A percentile compares a stretch with the other conserved stretches of the same genome.
Conservation (phyloP, 306 rosid genomes). For the Dalbergia cochinchinensis region DNA sequence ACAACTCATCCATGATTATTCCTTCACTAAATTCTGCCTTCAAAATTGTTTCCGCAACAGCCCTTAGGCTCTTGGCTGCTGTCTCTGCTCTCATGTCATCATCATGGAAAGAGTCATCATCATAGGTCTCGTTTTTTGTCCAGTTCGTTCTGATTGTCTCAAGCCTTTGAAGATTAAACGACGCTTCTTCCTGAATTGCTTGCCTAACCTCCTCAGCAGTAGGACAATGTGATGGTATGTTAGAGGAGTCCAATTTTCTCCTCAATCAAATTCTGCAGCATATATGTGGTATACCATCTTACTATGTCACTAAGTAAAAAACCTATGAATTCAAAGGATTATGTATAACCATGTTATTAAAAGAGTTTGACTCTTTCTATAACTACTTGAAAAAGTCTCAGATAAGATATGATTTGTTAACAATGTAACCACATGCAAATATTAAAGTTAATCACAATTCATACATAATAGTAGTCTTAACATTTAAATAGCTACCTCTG, state of each 20-base stretch:
- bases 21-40: constrained; percentile 44
- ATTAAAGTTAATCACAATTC: no score
- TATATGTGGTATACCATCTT: no score
- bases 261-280: background rate
- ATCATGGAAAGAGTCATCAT: constrained; percentile 4
- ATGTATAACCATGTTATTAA: no score
- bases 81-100: constrained; percentile 20
- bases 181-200: background rate
- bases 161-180: background rate
- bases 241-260: background rate
- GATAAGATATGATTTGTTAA: no score
- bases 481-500: constrained; percentile 47
- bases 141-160: constrained; percentile 18
- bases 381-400: no score
- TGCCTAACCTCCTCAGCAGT: background rate
- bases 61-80: constrained; percentile 46
- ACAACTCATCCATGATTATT: constrained; percentile 53
- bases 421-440: no score
- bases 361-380: no score
- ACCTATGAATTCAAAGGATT: no score
- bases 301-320: no score
- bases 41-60: constrained; percentile 56
- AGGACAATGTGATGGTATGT: background rate
- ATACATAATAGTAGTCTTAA: no score
- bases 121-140: background rate